phyloP scores from a whole-genome alignment of 2,329 filamentous ascomycete genomes.

The Aureobasidium pullulans region DNA sequence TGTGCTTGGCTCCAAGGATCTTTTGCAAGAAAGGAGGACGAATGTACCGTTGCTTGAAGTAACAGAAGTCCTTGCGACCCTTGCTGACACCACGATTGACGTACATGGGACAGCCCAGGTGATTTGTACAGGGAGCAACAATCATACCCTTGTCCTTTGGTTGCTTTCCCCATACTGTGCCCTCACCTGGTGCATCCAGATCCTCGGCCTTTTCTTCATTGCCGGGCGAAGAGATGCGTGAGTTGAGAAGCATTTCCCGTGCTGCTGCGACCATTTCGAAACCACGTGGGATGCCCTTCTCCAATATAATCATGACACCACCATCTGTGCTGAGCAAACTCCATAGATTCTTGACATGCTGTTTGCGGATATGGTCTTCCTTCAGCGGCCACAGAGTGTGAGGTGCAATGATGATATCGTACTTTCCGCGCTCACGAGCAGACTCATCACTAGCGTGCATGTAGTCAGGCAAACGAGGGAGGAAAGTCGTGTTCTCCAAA shows the following conservation, averaged over 20 bases:
- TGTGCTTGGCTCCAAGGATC: constrained; percentile 59
- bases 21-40: constrained; percentile 75
- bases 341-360: constrained; percentile 84
- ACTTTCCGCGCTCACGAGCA: constrained; percentile 46
- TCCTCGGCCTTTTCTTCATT: constrained; percentile 31
- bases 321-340: constrained; percentile 73
- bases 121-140: constrained; percentile 71
- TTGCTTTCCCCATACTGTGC: constrained; percentile 19
- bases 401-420: constrained; percentile 82
- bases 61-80: constrained; percentile 83
- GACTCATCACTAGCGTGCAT: constrained; percentile 53
- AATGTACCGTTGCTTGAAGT: constrained; percentile 82
- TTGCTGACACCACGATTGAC: constrained; percentile 53
- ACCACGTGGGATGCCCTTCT: constrained; percentile 84
- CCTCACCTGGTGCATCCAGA: constrained; percentile 15
- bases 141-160: constrained; percentile 56
- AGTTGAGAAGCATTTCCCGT: constrained; percentile 67
- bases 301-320: constrained; percentile 77
- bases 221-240: constrained; percentile 61
- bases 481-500: constrained; percentile 81
- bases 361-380: constrained; percentile 69
- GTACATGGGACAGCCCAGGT: constrained; percentile 85
- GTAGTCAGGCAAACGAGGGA: constrained; percentile 86
- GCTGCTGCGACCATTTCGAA: constrained; percentile 89
- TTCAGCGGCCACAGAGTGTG: constrained; percentile 71